These are phyloP conservation scores for Nigrograna mackinnonii DNA, from an alignment of 2,329 filamentous ascomycete genomes.

Conservation along the genomic window DNA sequence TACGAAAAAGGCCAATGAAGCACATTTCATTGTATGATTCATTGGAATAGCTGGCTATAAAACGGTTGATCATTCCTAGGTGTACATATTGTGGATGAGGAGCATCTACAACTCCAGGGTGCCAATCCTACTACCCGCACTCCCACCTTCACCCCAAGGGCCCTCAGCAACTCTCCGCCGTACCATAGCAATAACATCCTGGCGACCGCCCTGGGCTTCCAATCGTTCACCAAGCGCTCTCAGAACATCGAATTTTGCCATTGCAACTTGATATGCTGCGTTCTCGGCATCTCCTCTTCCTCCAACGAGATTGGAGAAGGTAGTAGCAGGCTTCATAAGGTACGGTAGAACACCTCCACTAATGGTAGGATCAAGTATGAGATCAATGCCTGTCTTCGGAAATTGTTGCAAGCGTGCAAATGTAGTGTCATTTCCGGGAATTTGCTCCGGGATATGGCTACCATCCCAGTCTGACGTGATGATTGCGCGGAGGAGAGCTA, in stretches of 20 bases:
- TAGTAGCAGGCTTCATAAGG: constrained; percentile 59
- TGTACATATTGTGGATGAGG: neutral
- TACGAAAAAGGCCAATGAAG: too few relatives aligned
- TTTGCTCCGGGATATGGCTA: constrained; percentile 42
- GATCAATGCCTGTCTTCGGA: constrained; percentile 50
- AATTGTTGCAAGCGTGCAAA: constrained; percentile 40
- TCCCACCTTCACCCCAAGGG: constrained; percentile 43
- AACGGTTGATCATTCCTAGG: neutral
- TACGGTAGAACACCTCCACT: constrained; percentile 57
- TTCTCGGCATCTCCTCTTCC: constrained; percentile 61
- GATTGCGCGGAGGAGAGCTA: constrained; percentile 56
- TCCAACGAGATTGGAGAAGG: constrained; percentile 62
- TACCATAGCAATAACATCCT: constrained; percentile 47
- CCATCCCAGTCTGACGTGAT: constrained; percentile 59
- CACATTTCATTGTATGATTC: too few relatives aligned
- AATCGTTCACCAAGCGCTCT: constrained; percentile 52
- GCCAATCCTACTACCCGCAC: constrained; percentile 49
- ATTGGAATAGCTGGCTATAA: too few relatives aligned
- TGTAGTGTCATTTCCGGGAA: constrained; percentile 56
- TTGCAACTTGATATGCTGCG: constrained; percentile 60
- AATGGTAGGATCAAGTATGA: constrained; percentile 56
- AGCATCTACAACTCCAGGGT: constrained; percentile 48
- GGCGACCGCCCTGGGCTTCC: constrained; percentile 37
- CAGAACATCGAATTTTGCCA: constrained; percentile 61
- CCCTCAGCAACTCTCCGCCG: constrained; percentile 47